Evolutionary conservation across 2,329 filamentous ascomycete species (phyloP), one percentile per base, ranked within the genome.

Genomic region (Botryotinia calthae): DNA sequence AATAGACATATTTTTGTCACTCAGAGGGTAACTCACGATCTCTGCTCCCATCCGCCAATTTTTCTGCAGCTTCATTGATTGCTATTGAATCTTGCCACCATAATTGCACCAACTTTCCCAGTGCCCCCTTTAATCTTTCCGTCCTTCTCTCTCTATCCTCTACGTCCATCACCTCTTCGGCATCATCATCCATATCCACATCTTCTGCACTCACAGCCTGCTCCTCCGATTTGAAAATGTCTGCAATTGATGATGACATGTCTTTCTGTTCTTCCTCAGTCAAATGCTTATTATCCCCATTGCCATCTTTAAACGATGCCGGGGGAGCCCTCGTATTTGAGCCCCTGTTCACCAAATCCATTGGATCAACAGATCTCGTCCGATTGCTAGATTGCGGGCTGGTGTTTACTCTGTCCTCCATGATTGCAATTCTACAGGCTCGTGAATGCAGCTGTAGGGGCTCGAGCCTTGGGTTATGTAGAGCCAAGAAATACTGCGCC

Each of bases 31-130:
- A 80, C 86, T 83, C 77, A 88, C 87, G 84, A 78, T 87, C 84
- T 77, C 88, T 83, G 75, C 87, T 88, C 8, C 84, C 86, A 76
- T 89, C 85, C 1, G 85, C 88, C 0, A 89, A 78, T 72, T 85
- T 86, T 78, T 88, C 84, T 2, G 85, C 85, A 56, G 87, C 81
- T 2, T 77, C 72, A 70, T 86, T 85, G 25, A 89, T 80, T 0
- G 85, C 82, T 14, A 80, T 75, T 0, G 82, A 83, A 1, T 81
- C 80, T 10, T 84, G 77, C 48, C 82, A 79, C 81, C 84, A 85
- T 6, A 85, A 80, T 28, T 84, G 77, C 65, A 82, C 76, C 51
- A 81, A 61, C 9, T 71, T 70, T 18, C 75, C 59, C 31, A 78
- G 64, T 12, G 76, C 73, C 18, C 65, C 73, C 65, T 74, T 79